A percentile compares a stretch with the other conserved stretches of the same genome.
phyloP scores from a whole-genome alignment of 2,329 filamentous ascomycete genomes.

The Apiospora malaysiana region DNA sequence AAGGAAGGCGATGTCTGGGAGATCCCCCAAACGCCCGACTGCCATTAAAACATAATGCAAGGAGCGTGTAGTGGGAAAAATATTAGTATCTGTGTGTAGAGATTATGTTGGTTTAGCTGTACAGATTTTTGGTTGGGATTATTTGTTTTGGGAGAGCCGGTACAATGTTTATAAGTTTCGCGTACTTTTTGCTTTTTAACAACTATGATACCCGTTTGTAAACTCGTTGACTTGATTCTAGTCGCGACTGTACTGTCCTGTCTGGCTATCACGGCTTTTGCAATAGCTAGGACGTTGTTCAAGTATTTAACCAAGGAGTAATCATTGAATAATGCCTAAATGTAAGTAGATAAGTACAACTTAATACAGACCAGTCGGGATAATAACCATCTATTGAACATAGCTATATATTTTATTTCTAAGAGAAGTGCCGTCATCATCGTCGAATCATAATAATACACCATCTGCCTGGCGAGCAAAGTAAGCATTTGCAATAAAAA shows the following conservation, averaged over 20 bases:
- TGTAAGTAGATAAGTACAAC: no score
- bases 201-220: conserved; percentile 12
- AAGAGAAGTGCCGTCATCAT: no score
- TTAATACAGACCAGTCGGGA: no score
- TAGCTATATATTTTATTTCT: no score
- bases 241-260: background rate
- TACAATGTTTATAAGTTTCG: background rate
- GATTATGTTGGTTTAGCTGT: conserved; percentile 2
- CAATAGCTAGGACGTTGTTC: background rate
- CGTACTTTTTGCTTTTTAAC: background rate
- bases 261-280: background rate
- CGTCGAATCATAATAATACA: no score
- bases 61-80: background rate
- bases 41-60: background rate
- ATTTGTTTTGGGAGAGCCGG: background rate
- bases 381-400: no score
- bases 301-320: background rate
- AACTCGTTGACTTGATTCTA: background rate
- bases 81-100: background rate
- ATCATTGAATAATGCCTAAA: no score
- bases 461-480: no score
- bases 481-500: no score
- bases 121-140: background rate
- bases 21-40: conserved; percentile 28
- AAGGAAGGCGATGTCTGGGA: conserved; percentile 25